Percentiles rank a stretch among this genome's conserved stretches.
These are phyloP conservation scores for Globisporangium nunn DNA, from an alignment of 352 stramenopile genomes.

Conservation along the genomic window DNA sequence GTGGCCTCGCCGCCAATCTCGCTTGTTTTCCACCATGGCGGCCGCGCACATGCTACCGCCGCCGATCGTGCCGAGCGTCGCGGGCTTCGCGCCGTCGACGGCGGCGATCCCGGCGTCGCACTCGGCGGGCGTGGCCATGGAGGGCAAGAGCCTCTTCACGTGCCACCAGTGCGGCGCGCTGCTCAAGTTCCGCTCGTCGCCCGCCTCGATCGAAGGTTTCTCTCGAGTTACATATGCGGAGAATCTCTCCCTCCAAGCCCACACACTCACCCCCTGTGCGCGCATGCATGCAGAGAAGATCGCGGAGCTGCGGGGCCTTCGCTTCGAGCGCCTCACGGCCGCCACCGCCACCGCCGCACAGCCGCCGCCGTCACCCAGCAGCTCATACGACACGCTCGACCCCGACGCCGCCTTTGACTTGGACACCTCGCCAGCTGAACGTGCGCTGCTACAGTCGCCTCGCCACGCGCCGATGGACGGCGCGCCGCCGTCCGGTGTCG, in stretches of 20 bases:
- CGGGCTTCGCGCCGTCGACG: conserved; percentile 3
- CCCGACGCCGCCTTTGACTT: conserved; percentile 15
- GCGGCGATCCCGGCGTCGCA: conserved; percentile 13
- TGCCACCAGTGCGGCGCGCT: conserved; percentile 62
- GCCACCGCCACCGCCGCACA: neutral
- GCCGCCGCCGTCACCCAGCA: conserved; percentile 9
- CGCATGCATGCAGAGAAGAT: conserved; percentile 32
- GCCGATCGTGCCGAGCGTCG: conserved; percentile 14
- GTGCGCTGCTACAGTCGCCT: conserved; percentile 1
- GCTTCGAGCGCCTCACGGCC: conserved; percentile 22
- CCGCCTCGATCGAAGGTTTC: conserved; percentile 49
- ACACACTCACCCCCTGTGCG: neutral
- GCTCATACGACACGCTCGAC: conserved; percentile 21
- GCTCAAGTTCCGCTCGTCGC: conserved; percentile 63
- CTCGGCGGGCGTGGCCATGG: conserved; percentile 32
- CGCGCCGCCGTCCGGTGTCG: conserved; percentile 16
- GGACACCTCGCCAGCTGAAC: conserved; percentile 6
- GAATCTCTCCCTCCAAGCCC: neutral
- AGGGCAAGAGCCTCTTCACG: conserved; percentile 74
- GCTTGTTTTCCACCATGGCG: too few species aligned
- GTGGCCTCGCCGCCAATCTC: too few species aligned
- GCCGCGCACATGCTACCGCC: conserved; percentile 7
- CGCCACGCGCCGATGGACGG: neutral
- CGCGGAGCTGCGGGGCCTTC: conserved; percentile 33
- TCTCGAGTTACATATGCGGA: neutral